Conservation (phyloP, 2,329 filamentous ascomycete genomes). For the Fonsecaea erecta region DNA sequence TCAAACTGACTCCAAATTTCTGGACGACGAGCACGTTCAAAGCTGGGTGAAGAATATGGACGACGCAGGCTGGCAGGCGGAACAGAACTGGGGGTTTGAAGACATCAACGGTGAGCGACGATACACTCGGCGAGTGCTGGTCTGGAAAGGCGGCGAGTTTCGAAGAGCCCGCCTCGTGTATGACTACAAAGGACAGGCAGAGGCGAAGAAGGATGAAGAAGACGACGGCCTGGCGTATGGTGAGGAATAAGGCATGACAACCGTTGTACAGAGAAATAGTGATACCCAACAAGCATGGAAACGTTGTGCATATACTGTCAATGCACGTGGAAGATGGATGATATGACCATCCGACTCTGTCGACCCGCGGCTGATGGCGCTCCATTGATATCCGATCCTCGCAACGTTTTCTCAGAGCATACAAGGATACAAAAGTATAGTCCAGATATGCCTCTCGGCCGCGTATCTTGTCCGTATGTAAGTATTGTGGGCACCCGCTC, state of each 20-base stretch:
- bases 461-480: background rate
- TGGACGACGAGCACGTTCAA: conserved; percentile 60
- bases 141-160: conserved; percentile 45
- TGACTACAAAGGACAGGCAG: conserved; percentile 40
- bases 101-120: conserved; percentile 47
- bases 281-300: conserved; percentile 4
- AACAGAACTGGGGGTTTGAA: conserved; percentile 56
- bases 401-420: background rate
- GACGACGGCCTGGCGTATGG: conserved; percentile 34
- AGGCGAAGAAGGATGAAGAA: conserved; percentile 25
- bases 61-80: conserved; percentile 56
- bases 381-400: background rate
- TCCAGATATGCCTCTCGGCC: background rate
- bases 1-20: conserved; percentile 63
- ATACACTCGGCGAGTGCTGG: conserved; percentile 50
- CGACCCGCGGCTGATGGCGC: background rate
- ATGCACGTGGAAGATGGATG: background rate
- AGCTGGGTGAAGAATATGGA: conserved; percentile 55
- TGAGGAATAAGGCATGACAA: conserved; percentile 24
- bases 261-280: background rate
- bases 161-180: conserved; percentile 50
- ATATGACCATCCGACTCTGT: background rate
- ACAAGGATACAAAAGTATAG: background rate
- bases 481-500: background rate
- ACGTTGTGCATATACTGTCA: background rate